A percentile compares a stretch with the other conserved stretches of the same genome.
These are phyloP conservation scores for Stellera chamaejasme DNA, from an alignment of 345 rosid genomes.

Conservation along the genomic window DNA sequence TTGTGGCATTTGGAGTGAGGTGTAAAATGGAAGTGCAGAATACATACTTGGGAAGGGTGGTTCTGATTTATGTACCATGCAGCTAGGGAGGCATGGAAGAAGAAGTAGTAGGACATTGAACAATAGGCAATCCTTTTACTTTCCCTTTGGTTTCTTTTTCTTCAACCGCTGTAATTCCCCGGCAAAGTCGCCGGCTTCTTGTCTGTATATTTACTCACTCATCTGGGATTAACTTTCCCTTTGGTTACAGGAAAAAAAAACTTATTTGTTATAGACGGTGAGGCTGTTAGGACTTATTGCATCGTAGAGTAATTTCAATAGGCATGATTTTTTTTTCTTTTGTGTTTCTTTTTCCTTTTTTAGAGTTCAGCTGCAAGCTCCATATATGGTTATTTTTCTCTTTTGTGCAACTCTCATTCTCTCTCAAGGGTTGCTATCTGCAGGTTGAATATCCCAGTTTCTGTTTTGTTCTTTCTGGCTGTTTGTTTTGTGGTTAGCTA, in stretches of 20 bases:
- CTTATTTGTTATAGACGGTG: slow-evolving; percentile 28
- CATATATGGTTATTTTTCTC: slow-evolving; percentile 1
- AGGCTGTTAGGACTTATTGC: slow-evolving; percentile 20
- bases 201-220: slow-evolving; percentile 15
- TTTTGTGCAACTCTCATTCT: slow-evolving; percentile 11
- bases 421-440: slow-evolving; percentile 10
- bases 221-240: slow-evolving; percentile 26
- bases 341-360: too few relatives aligned
- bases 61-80: slow-evolving; percentile 29
- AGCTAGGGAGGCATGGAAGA: slow-evolving; percentile 23
- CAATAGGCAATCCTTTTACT: slow-evolving; percentile 15
- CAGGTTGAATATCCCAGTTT: neutral
- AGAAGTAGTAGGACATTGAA: slow-evolving; percentile 16
- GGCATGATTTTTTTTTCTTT: slow-evolving; percentile 2
- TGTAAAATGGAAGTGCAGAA: slow-evolving; percentile 53
- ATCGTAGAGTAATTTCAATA: slow-evolving; percentile 25
- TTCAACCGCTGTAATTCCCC: slow-evolving; percentile 21
- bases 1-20: slow-evolving; percentile 46
- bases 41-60: slow-evolving; percentile 39
- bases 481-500: slow-evolving; percentile 24
- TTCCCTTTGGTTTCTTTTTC: slow-evolving; percentile 7
- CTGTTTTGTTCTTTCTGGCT: slow-evolving; percentile 10
- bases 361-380: slow-evolving; percentile 5
- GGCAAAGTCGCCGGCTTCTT: slow-evolving; percentile 27
- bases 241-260: slow-evolving; percentile 39